A percentile compares a stretch with the other conserved stretches of the same genome.
Conservation (phyloP, 164 flowering plant genomes). For the Hamamelis virginiana region DNA sequence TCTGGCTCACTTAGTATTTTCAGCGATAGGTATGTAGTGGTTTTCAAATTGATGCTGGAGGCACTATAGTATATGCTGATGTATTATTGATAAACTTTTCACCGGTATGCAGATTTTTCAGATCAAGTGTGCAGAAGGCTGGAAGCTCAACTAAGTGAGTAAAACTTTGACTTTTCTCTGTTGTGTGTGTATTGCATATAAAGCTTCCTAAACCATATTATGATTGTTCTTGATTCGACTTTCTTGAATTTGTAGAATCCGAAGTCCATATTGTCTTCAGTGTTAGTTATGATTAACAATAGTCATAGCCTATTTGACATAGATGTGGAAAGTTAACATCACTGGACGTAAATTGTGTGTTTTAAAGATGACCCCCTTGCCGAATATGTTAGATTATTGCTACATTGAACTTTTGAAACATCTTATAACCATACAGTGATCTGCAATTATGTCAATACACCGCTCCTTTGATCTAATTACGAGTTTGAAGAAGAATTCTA, state of each 20-base stretch:
- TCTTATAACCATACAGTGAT: too few relatives aligned
- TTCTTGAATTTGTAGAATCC: neutral
- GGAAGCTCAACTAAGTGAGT: constrained; percentile 71
- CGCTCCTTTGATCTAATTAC: too few relatives aligned
- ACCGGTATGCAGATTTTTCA: constrained; percentile 56
- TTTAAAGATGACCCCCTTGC: too few relatives aligned
- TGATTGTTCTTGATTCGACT: neutral
- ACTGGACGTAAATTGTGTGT: too few relatives aligned
- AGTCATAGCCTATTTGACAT: too few relatives aligned
- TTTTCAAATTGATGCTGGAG: neutral
- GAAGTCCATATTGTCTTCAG: neutral
- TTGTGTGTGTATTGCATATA: neutral
- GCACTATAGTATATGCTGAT: neutral
- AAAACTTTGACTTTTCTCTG: neutral
- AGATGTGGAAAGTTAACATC: too few relatives aligned
- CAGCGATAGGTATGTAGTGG: constrained; percentile 64
- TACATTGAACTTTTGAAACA: too few relatives aligned
- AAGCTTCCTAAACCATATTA: neutral
- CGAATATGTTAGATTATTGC: too few relatives aligned
- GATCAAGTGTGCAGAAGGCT: constrained; percentile 76
- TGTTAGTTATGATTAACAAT: neutral
- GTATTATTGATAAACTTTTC: neutral
- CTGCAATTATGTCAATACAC: too few relatives aligned
- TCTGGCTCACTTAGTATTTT: constrained; percentile 85
- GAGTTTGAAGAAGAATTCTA: too few relatives aligned